phyloP scores from a whole-genome alignment of 1,139 yeast species.

The Arxiozyma bovina region DNA sequence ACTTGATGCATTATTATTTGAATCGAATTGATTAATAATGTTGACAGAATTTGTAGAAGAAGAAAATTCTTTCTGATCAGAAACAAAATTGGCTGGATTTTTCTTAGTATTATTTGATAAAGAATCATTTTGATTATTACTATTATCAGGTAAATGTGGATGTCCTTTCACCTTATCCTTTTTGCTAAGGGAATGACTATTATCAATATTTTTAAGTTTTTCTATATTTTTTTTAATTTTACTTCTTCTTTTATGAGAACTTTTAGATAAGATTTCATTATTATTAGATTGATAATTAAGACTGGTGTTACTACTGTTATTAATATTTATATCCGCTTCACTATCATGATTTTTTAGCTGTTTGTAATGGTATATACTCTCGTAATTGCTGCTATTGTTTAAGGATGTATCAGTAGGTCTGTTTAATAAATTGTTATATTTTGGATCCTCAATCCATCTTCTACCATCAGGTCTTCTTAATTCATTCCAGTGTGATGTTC shows the following conservation, averaged over 20 bases:
- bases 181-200: not conserved
- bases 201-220: not conserved
- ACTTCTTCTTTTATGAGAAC: conserved; percentile 1
- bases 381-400: not conserved
- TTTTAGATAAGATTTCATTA: not conserved
- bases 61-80: not conserved
- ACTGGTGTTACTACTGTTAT: not conserved
- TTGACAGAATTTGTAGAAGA: conserved; percentile 1
- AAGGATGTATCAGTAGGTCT: not conserved
- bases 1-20: not conserved
- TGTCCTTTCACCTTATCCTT: not conserved
- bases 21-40: not conserved
- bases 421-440: not conserved
- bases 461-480: conserved; percentile 46
- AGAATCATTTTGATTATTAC: not conserved
- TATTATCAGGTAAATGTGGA: not conserved
- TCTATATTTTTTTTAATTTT: not conserved
- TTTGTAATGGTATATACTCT: too few relatives aligned
- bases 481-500: conserved; percentile 56
- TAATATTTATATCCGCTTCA: not conserved
- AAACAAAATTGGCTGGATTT: not conserved
- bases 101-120: not conserved
- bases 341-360: not conserved
- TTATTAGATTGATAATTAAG: not conserved
- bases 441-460: conserved; percentile 44